Percentiles rank a stretch among this genome's conserved stretches.
phyloP scores from a whole-genome alignment of 257 asterid species.

The Craterostigma plantagineum region DNA sequence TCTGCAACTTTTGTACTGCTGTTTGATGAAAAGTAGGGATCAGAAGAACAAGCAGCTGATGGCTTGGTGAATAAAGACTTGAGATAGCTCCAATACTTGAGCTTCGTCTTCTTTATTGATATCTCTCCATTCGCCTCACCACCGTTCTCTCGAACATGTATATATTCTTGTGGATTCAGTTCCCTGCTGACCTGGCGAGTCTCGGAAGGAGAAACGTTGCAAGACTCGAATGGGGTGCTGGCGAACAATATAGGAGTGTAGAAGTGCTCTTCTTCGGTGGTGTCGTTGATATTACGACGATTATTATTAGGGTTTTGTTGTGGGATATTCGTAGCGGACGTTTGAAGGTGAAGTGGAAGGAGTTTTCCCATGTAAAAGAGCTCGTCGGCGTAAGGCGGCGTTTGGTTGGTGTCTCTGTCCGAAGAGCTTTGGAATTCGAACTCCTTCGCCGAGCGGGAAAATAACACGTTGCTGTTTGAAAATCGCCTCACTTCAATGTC shows the following conservation, averaged over 20 bases:
- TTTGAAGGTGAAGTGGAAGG: constrained; percentile 84
- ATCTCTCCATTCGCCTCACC: constrained; percentile 12
- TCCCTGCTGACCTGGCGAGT: constrained; percentile 66
- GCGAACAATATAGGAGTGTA: constrained; percentile 34
- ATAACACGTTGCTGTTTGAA: too few species aligned
- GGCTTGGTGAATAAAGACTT: constrained; percentile 53
- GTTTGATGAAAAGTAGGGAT: constrained; percentile 9
- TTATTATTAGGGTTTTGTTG: constrained; percentile 25
- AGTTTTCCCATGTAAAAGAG: constrained; percentile 85
- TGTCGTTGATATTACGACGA: too few species aligned
- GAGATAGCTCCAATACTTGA: constrained; percentile 42
- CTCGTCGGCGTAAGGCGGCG: constrained; percentile 67
- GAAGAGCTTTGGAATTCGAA: constrained; percentile 76
- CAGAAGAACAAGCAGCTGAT: constrained; percentile 30
- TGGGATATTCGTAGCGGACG: constrained; percentile 65
- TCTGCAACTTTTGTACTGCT: constrained; percentile 13
- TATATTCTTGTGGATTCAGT: constrained; percentile 29
- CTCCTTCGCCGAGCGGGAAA: constrained; percentile 20
- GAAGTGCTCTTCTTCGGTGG: constrained; percentile 20
- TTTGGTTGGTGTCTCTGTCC: constrained; percentile 21
- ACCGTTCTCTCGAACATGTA: constrained; percentile 16
- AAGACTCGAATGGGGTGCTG: constrained; percentile 56
- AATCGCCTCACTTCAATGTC: too few species aligned
- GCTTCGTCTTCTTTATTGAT: constrained; percentile 37
- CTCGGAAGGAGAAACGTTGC: constrained; percentile 41